Base-by-base conservation (phyloP, 1,139 yeast species). In the Sugiyamaella castrensis region DNA sequence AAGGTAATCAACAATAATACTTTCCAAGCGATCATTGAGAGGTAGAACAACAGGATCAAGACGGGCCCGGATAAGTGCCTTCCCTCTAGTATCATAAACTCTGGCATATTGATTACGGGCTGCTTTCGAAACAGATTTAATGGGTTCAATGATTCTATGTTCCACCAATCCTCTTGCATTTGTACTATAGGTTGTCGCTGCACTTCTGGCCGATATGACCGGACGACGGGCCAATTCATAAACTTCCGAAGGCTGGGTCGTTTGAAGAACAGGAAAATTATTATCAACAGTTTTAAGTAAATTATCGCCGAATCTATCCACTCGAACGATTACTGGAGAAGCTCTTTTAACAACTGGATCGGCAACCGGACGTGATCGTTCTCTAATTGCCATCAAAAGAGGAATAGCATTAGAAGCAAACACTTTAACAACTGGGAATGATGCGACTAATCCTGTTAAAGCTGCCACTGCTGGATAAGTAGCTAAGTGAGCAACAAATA, bases 21-120 rank as follows among this genome's bases (percentile, higher is more conserved):
- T 65, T 56, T 77, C 82, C 52, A 85, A 64, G 38, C 72, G 69
- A 41, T 72, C 68, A 66, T 86, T 87, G 37, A 82, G 47, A 15
- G 91, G 89, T 40, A 69, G 73, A 40, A 84, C 70, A 13, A 83
- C 38, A 4, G 88, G 87, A 61, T 86, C 91, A 29, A 81, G 65
- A 38, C 78, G 76, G 15, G 83, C 72, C 55, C 85, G 72, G 38
- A 85, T 60, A 41, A 81, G 64, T 35, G 85, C 84, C 58, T 79
- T 80, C 13, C 87, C 87, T 37, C 80, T 71, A 9, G 78, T 72
- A 61, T 81, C 81, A 60, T 77, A 76, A 30, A 69, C 62, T 39
- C 64, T 56, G 40, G 60, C 58, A 51, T 66, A 66, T 51, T 65
- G 70, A 36, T 53, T 40, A 53, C 63, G 58, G 26, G 67, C 71